Base-by-base conservation (phyloP, 495 filamentous ascomycete species). In the Poronia punctata region DNA sequence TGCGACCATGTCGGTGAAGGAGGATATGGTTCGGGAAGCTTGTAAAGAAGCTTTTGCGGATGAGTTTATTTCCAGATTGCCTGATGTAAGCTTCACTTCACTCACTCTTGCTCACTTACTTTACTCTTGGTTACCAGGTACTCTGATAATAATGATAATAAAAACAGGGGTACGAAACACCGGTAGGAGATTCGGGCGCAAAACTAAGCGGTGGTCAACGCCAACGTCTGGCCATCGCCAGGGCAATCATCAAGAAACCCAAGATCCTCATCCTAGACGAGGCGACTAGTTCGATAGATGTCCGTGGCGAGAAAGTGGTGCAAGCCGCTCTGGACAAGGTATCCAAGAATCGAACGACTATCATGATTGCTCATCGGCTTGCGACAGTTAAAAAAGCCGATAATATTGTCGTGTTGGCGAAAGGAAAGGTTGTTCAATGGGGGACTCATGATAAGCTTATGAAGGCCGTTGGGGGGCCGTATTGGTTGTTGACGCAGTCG, bases 201-300 rank as follows among this genome's bases (percentile, higher is more conserved):
- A 80, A 75, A 35, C 50, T 81, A n/a, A 72, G 65, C n/a, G 75
- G 73, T 19, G 76, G 77, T 9, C 76, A 80, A 53, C 76, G 77
- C 44, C 82, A 86, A 49, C 65, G 80, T 28, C 58, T 86, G 0
- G 75, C 83, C 7, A 78, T 88, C 37, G 83, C 83, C 1, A 67
- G 83, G 15, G 79, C 78, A 17, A 76, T 88, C 20, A 72, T 93
- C 38, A 84, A 85, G 52, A 71, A 85, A 33, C 86, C 88, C 0
- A 76, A 76, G n/a, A 81, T 95, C 40, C 64, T 95, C 4, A 80
- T 94, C 22, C 63, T 95, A 5, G 86, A 93, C 52, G 87, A 94
- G 59, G 86, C 87, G 12, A 92, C 86, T 1, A 78, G 68, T 37
- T 69, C 75, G 21, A 72, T 82, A 17, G 77, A 80, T 45, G 69